Evolutionary conservation across 108 stramenopile species (phyloP).

Genomic region (Conticribra weissflogii): DNA sequence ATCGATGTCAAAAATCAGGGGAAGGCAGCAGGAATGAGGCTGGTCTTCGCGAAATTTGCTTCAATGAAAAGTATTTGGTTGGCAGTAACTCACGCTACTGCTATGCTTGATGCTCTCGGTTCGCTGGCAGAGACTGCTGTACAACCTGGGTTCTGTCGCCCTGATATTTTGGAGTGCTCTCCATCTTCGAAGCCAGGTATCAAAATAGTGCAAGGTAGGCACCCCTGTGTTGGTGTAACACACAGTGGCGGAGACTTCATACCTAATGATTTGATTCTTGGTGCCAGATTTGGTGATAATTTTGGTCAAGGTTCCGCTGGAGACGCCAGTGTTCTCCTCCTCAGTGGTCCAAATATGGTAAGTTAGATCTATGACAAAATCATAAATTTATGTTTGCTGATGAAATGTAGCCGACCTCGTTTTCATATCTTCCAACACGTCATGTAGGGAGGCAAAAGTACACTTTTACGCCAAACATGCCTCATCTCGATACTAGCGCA

Average conservation of each 20-base stretch:
- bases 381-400: neutral
- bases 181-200: conserved; percentile 60
- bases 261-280: conserved; percentile 91
- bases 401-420: too few relatives aligned
- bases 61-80: conserved; percentile 85
- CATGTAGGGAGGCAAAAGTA: conserved; percentile 90
- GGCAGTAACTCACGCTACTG: conserved; percentile 82
- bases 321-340: conserved; percentile 76
- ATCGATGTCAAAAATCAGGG: conserved; percentile 83
- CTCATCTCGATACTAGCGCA: conserved; percentile 96
- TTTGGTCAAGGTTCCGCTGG: conserved; percentile 16
- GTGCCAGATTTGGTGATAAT: conserved; percentile 37
- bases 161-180: conserved; percentile 74
- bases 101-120: conserved; percentile 94
- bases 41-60: conserved; percentile 96
- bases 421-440: too few relatives aligned
- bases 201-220: conserved; percentile 85
- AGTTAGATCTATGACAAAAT: too few relatives aligned
- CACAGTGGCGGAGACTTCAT: conserved; percentile 86
- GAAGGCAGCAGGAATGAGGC: conserved; percentile 87
- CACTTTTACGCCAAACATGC: conserved; percentile 97
- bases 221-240: conserved; percentile 92
- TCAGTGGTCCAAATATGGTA: conserved; percentile 97
- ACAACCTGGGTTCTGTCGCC: conserved; percentile 77
- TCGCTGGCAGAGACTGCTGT: conserved; percentile 86